Conservation (phyloP, 441 rosid species). For the Capsella rubella region DNA sequence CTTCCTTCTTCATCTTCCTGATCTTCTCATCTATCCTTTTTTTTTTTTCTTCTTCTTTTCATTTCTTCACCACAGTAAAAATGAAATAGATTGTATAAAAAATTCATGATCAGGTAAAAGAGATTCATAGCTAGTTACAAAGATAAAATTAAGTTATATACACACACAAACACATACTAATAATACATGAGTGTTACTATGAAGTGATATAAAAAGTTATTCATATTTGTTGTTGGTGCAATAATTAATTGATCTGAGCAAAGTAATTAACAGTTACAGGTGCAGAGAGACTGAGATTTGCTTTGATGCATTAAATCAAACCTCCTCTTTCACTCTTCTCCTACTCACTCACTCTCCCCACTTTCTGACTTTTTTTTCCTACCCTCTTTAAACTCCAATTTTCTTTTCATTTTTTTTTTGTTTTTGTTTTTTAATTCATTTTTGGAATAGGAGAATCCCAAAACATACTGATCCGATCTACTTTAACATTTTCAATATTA, state of each 20-base stretch:
- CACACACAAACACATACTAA: not conserved
- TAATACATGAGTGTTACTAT: not conserved
- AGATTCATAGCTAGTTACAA: constrained; percentile 4
- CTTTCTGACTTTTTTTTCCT: constrained; percentile 1
- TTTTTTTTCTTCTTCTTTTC: not conserved
- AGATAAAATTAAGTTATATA: not conserved
- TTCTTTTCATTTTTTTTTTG: not conserved
- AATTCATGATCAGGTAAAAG: not conserved
- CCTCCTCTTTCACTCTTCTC: constrained; percentile 36
- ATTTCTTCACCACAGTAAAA: not conserved
- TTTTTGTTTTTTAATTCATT: not conserved
- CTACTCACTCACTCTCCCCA: constrained; percentile 35
- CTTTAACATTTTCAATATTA: not conserved
- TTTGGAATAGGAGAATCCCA: not conserved
- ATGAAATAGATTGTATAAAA: not conserved
- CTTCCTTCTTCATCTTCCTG: not conserved
- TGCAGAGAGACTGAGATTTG: constrained; percentile 47
- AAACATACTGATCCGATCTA: not conserved
- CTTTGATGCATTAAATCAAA: constrained; percentile 48
- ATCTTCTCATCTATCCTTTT: not conserved
- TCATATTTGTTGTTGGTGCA: constrained; percentile 23
- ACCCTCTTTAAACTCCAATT: not conserved
- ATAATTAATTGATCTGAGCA: constrained; percentile 38
- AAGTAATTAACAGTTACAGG: constrained; percentile 45
- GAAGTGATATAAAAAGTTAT: not conserved